Evolutionary conservation across 331 rosid species (phyloP), one percentile per base, ranked within the genome.

Genomic region (Acacia pycnantha): DNA sequence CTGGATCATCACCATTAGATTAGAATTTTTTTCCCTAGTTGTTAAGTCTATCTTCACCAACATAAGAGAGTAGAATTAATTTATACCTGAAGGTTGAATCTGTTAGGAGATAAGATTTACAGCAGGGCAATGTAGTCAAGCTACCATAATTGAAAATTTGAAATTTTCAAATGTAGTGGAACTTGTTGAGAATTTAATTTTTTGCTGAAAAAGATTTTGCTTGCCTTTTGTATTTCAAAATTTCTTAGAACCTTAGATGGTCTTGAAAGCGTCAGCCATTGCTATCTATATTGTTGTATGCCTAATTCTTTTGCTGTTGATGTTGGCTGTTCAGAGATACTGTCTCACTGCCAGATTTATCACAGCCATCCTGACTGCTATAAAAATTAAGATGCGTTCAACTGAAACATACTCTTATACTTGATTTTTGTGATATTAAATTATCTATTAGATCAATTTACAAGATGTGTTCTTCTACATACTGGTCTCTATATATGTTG

Each of bases 261-360:
- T 78, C 43, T 48, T 51, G 19, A 58, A 64, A 68, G 64, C 31
- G 70, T 27, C 44, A 44, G 67, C 19, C 29, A 11, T 21, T 53
- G 27, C 29, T 12, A 40, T 73, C 54, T 35, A 11, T 11, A 46
- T 24, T 27, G 18, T 50, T 15, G 15, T 33, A 6, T 74, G 44
- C 29, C 26, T 59, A 27, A 33, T 44, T 59, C 40, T 77, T 76
- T 53, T 62, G 68, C 24, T 79, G 81, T 58, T 76, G 48, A 21
- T 10, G 54, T 46, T 66, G 43, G 11, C 47, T 71, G 48, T 35
- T 58, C 65, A 24, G 58, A 54, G 74, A 67, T 54, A 21, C 62
- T 21, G 4, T 54, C 62, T 46, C 24, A 26, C 26, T 27, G 13
- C 46, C 8, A 44, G 47, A 18, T 70, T n/a, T 40, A 11, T 22